Conservation (phyloP, 208 protist species). For the Wallacemonas rigidus region DNA sequence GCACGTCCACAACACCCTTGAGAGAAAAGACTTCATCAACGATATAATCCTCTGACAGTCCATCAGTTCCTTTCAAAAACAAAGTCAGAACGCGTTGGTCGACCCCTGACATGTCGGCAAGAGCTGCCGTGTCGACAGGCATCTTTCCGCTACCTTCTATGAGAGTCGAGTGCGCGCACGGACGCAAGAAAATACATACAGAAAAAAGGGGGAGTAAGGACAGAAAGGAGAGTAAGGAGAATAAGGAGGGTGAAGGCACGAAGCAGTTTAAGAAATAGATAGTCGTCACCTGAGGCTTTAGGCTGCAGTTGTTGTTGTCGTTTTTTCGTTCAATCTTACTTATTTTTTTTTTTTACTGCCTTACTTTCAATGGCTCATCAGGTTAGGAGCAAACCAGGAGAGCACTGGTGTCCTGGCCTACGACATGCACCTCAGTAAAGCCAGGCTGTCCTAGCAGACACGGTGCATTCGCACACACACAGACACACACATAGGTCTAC, state of each 20-base stretch:
- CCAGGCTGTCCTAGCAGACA: neutral
- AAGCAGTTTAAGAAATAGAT: too few relatives aligned
- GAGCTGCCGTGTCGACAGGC: neutral
- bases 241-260: too few relatives aligned
- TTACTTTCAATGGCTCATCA: too few relatives aligned
- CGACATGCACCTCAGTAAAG: too few relatives aligned
- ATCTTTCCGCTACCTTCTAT: neutral
- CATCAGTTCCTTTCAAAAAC: slow-evolving; percentile 31
- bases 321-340: too few relatives aligned
- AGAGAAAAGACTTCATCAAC: slow-evolving; percentile 39
- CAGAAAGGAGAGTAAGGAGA: neutral
- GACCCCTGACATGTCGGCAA: slow-evolving; percentile 15
- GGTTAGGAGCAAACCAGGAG: neutral
- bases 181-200: neutral
- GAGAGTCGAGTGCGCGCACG: too few relatives aligned
- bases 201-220: slow-evolving; percentile 18
- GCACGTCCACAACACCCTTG: slow-evolving; percentile 22
- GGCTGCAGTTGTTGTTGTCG: too few relatives aligned
- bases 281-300: too few relatives aligned
- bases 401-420: neutral
- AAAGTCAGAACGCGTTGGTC: slow-evolving; percentile 22
- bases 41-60: slow-evolving; percentile 18
- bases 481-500: neutral
- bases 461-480: neutral
- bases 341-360: too few relatives aligned